Evolutionary conservation across 1,284 basidiomycete genomes (phyloP).

Genomic region (Trametes pubescens): DNA sequence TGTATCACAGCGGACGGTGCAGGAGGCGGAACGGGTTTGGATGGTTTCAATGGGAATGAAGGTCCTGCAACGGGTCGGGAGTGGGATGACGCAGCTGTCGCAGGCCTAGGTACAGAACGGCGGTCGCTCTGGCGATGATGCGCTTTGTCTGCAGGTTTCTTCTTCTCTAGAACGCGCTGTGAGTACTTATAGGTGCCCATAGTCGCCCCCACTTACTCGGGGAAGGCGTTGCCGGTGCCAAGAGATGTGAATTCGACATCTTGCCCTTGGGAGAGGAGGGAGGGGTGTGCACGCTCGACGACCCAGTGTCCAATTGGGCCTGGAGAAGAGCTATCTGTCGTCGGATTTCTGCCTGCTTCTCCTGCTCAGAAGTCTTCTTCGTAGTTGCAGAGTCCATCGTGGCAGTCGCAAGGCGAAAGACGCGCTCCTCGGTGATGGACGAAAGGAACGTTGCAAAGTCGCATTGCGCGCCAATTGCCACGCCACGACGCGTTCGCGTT

Average conservation of each 20-base stretch:
- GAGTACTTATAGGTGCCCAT: not conserved
- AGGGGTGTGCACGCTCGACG: slow-evolving; percentile 20
- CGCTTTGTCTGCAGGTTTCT: slow-evolving; percentile 36
- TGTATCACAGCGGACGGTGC: slow-evolving; percentile 57
- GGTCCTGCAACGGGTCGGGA: not conserved
- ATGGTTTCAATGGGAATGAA: slow-evolving; percentile 7
- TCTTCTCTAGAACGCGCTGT: slow-evolving; percentile 51
- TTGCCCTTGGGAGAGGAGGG: slow-evolving; percentile 60
- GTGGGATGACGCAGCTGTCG: not conserved
- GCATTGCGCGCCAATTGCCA: slow-evolving; percentile 8
- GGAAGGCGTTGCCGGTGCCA: slow-evolving; percentile 75
- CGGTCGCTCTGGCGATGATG: not conserved
- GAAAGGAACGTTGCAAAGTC: not conserved
- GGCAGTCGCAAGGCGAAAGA: not conserved
- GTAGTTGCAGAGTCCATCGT: slow-evolving; percentile 27
- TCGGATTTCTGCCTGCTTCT: slow-evolving; percentile 49
- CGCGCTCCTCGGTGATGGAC: not conserved
- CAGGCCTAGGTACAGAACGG: not conserved
- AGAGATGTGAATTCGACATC: slow-evolving; percentile 48
- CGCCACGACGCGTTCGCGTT: slow-evolving; percentile 22
- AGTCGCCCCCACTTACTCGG: slow-evolving; percentile 57
- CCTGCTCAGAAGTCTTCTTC: slow-evolving; percentile 22
- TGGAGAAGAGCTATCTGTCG: slow-evolving; percentile 52
- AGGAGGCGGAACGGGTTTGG: slow-evolving; percentile 30
- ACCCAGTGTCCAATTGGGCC: slow-evolving; percentile 49